Evolutionary conservation across 441 rosid genomes (phyloP), one percentile per base, ranked within the genome.

Genomic region (Populus hybrid): DNA sequence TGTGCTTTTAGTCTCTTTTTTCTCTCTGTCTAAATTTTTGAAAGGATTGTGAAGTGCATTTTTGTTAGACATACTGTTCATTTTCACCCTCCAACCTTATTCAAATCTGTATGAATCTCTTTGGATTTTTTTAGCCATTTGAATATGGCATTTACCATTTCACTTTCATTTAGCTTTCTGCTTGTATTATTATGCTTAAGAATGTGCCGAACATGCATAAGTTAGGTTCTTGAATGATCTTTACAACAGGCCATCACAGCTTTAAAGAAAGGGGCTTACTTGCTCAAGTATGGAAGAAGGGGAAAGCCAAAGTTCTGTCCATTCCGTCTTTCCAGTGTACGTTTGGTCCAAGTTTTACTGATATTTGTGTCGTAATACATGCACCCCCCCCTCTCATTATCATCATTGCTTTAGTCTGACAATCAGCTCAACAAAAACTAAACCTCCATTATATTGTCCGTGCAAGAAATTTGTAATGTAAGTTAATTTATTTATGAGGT

Each of bases 251-350:
- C 97, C 78, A 93, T 96, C 80, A 94, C 96, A 77, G 97, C 98
- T 76, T 83, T 96, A 73, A 96, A 96, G 82, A 96, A 96, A 78
- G 99, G 99, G 69, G 95, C 99, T 69, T 91, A 84, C 88, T 87
- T 96, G 87, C 96, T 96, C 8, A 96, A 96, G 87, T 96, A 96
- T 83, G 99, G 99, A 79, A 88, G 99, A 85, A 90, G 99, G 76
- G 99, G 99, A 71, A 96, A 94, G 84, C 99, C 99, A 72, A 96
- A 96, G 87, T 94, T 91, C 85, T 96, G 99, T 77, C 99, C 98
- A 35, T 94, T 96, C 84, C 93, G 97, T 77, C 99, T 96, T 83
- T 92, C 99, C 74, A 93, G 93, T 87, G 99, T 96, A 86, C 90
- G 98, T 78, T 76, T 74, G 54, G 8, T 77, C 32, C 59, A 69